These are phyloP conservation scores for Penicillium roqueforti DNA, from an alignment of 495 filamentous ascomycete species.

Conservation along the genomic window DNA sequence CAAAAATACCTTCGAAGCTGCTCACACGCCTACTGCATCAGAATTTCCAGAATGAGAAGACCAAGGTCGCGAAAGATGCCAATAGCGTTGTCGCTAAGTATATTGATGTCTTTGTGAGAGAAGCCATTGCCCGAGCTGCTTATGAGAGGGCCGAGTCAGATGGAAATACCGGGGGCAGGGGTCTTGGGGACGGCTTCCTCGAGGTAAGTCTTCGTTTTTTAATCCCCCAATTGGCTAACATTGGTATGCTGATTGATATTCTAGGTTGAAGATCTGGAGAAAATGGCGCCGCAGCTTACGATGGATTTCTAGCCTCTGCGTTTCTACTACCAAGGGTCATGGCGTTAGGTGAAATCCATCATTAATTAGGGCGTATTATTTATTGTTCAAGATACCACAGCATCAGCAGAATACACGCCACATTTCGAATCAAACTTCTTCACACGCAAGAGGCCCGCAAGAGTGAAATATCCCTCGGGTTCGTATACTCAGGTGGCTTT, in stretches of 20 bases:
- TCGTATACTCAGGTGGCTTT: constrained; percentile 20
- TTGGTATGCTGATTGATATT: constrained; percentile 8
- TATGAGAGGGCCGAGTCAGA: constrained; percentile 56
- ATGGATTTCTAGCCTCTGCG: constrained; percentile 66
- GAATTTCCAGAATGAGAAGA: constrained; percentile 65
- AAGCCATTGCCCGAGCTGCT: constrained; percentile 80
- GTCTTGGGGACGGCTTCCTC: constrained; percentile 56
- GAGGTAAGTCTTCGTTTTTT: constrained; percentile 54
- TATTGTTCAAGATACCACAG: constrained; percentile 13
- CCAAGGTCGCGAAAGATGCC: constrained; percentile 74
- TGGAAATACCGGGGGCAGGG: constrained; percentile 25
- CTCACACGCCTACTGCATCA: constrained; percentile 73
- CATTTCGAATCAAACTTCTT: not conserved
- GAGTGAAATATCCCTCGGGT: constrained; percentile 23
- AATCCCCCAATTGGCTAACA: not conserved
- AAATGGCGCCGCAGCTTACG: constrained; percentile 80
- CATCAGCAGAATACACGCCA: not conserved
- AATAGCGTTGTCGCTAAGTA: constrained; percentile 77
- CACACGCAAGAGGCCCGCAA: constrained; percentile 16
- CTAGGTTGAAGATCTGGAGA: constrained; percentile 73
- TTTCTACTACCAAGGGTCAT: not conserved
- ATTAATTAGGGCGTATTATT: constrained; percentile 6
- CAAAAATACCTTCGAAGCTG: constrained; percentile 67
- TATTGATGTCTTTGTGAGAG: constrained; percentile 86
- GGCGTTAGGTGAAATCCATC: constrained; percentile 14